phyloP scores from a whole-genome alignment of 1,139 yeast genomes.

The Pichia sp. region DNA sequence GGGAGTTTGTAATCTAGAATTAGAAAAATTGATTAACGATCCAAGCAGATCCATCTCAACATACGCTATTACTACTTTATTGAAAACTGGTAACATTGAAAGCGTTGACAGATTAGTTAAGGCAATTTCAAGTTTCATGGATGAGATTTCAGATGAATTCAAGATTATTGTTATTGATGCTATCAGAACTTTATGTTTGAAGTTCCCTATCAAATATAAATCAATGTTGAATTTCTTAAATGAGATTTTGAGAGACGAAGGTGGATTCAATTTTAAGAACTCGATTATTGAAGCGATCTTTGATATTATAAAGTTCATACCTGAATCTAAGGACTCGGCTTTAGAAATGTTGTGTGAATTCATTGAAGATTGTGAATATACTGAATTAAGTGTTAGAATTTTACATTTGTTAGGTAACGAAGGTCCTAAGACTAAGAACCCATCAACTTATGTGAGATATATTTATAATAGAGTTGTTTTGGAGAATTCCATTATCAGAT shows the following conservation, averaged over 20 bases:
- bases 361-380: conserved; percentile 96
- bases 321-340: conserved; percentile 79
- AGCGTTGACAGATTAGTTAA: conserved; percentile 84
- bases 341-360: conserved; percentile 89
- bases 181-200: conserved; percentile 80
- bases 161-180: conserved; percentile 93
- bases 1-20: conserved; percentile 66
- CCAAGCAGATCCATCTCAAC: conserved; percentile 91
- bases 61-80: conserved; percentile 92
- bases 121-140: conserved; percentile 84
- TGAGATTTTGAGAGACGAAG: conserved; percentile 84
- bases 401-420: conserved; percentile 88
- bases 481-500: conserved; percentile 90
- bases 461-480: conserved; percentile 94
- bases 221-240: conserved; percentile 76
- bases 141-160: conserved; percentile 93
- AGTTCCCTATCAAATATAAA: conserved; percentile 87
- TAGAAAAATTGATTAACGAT: conserved; percentile 83
- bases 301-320: conserved; percentile 82
- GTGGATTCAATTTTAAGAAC: conserved; percentile 74
- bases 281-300: conserved; percentile 87
- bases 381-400: conserved; percentile 86
- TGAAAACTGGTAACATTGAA: conserved; percentile 90
- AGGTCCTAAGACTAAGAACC: conserved; percentile 83
- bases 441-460: conserved; percentile 89